Percentiles rank a stretch among this genome's conserved stretches.
Conservation (phyloP, 2,329 filamentous ascomycete genomes). For the Stagonosporopsis chrysanthemi region DNA sequence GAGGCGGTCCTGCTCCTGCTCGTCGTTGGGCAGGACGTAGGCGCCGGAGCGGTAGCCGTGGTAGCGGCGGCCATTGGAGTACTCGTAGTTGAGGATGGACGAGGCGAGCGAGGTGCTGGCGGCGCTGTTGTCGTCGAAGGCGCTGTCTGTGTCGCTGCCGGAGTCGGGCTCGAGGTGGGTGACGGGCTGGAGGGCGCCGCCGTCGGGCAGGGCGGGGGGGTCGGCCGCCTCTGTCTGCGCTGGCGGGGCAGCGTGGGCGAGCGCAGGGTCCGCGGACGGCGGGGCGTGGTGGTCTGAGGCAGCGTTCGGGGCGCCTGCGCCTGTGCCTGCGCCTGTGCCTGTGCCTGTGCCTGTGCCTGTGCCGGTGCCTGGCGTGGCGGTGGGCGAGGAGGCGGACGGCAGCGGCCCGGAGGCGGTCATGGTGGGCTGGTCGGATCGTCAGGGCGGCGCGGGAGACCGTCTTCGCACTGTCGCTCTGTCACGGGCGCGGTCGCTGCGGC, state of each 20-base stretch:
- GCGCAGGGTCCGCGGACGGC: too few relatives aligned
- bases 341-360: not conserved
- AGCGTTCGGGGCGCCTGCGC: too few relatives aligned
- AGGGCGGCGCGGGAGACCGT: too few relatives aligned
- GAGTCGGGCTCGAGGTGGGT: constrained; percentile 41
- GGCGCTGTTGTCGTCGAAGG: constrained; percentile 37
- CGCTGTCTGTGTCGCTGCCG: constrained; percentile 38
- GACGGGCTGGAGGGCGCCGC: constrained; percentile 35
- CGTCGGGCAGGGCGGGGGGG: not conserved
- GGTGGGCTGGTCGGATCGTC: too few relatives aligned
- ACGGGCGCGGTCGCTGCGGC: too few relatives aligned
- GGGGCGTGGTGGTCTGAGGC: not conserved
- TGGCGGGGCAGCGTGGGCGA: too few relatives aligned
- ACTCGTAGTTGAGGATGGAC: constrained; percentile 49
- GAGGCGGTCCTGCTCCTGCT: constrained; percentile 49
- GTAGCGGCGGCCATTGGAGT: constrained; percentile 50
- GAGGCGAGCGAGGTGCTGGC: constrained; percentile 47
- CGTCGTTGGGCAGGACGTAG: constrained; percentile 50
- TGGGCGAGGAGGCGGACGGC: not conserved
- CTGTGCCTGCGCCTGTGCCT: too few relatives aligned
- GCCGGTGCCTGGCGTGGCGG: not conserved
- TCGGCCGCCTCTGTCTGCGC: not conserved
- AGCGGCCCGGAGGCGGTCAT: not conserved
- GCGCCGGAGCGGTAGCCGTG: constrained; percentile 47
- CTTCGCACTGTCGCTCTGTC: too few relatives aligned